These are phyloP conservation scores for Moringa oleifera DNA, from an alignment of 345 rosid genomes.

Conservation along the genomic window DNA sequence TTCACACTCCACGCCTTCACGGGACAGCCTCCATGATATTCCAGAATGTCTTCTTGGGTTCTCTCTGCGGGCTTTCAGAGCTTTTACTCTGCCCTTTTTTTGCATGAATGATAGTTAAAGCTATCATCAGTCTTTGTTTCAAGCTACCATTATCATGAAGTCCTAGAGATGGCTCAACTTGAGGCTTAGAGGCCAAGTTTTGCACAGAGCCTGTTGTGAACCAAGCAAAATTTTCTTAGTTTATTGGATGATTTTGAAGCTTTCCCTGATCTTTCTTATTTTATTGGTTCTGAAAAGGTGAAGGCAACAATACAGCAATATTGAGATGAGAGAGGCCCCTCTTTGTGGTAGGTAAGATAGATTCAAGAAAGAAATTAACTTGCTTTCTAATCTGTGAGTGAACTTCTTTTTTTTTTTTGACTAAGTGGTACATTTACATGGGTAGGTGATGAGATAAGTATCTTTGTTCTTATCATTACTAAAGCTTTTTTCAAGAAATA, in stretches of 20 bases:
- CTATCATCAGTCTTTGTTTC: no score
- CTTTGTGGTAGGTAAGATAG: slow-evolving; percentile 11
- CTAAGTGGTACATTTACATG: slow-evolving; percentile 12
- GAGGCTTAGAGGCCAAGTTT: no score
- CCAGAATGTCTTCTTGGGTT: no score
- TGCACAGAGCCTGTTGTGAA: no score
- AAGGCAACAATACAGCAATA: no score
- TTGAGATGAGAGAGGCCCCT: background rate
- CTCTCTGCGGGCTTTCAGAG: no score
- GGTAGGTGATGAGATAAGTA: slow-evolving; percentile 19
- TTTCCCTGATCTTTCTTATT: background rate
- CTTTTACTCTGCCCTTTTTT: background rate
- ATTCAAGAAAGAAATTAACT: background rate
- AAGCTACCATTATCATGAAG: no score
- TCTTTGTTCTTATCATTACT: background rate
- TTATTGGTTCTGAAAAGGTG: background rate
- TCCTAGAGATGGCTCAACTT: no score
- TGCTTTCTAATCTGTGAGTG: slow-evolving; percentile 11
- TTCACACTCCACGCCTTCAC: no score
- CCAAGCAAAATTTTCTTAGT: no score
- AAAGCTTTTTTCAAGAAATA: no score
- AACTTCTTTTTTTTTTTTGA: slow-evolving; percentile 17
- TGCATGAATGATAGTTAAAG: background rate
- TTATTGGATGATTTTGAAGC: background rate
- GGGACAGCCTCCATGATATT: no score